These are phyloP conservation scores for Exophiala dermatitidis DNA, from an alignment of 2,329 filamentous ascomycete species.

Conservation along the genomic window DNA sequence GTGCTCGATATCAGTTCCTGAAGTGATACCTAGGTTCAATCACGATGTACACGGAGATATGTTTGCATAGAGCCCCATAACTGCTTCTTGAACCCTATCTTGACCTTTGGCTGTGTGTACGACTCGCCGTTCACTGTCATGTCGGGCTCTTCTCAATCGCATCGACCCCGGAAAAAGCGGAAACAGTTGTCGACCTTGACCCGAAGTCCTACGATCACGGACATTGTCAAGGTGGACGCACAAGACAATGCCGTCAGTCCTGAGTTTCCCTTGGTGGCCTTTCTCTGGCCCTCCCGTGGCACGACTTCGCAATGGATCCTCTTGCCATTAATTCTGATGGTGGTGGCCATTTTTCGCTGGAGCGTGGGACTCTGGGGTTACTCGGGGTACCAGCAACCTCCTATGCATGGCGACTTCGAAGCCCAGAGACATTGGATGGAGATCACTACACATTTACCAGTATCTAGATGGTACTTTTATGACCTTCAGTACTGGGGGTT, in stretches of 20 bases:
- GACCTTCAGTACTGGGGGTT: constrained; percentile 96
- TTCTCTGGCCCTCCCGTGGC: constrained; percentile 84
- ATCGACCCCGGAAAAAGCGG: constrained; percentile 43
- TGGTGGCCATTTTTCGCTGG: constrained; percentile 87
- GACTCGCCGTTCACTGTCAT: constrained; percentile 3
- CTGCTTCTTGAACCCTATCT: too few species aligned
- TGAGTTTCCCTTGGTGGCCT: constrained; percentile 83
- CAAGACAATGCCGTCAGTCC: constrained; percentile 49
- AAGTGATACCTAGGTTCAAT: too few species aligned
- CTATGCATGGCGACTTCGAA: constrained; percentile 95
- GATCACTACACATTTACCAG: constrained; percentile 76
- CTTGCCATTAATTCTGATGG: constrained; percentile 80
- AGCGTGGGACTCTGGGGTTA: constrained; percentile 88
- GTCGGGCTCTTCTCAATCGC: constrained; percentile 26
- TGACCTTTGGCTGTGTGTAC: too few species aligned
- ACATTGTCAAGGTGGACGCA: constrained; percentile 39
- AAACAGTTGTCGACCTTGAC: constrained; percentile 30
- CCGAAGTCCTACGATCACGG: constrained; percentile 35
- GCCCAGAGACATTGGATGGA: constrained; percentile 99
- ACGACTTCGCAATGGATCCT: constrained; percentile 85
- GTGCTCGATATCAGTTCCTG: too few species aligned
- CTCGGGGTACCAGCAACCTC: constrained; percentile 75
- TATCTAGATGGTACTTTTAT: constrained; percentile 97
- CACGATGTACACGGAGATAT: too few species aligned
- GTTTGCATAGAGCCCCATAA: too few species aligned